Base-by-base conservation (phyloP, 305 asterid species). In the Solanum hybrid region DNA sequence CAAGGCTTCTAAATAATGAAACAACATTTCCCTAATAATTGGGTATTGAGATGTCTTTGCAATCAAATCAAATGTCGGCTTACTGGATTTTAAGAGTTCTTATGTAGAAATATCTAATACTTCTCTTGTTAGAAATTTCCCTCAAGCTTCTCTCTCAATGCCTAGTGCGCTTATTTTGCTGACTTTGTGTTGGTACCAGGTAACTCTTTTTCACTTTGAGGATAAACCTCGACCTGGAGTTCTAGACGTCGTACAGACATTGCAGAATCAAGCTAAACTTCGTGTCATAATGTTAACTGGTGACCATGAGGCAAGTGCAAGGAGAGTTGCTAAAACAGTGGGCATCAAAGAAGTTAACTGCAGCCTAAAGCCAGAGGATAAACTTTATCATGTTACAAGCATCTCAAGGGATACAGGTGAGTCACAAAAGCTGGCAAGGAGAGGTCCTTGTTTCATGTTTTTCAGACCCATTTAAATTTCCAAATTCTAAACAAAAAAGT, bases 221-320 rank as follows among this genome's bases (percentile, higher is more conserved):
- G 99, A 96, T 91, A 93, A 89, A 92, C 99, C 99, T 88, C 95
- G 99, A 72, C 91, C 90, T 87, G 97, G 92, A 90, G 96, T 97
- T 88, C 76, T 88, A 75, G 96, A 98, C 86, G 98, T 96, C 72
- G 92, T 96, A 91, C 95, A 89, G 89, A 92, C 95, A 88, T 92
- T 97, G 92, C 96, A 93, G 91, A 94, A 95, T 80, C 90, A 95
- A 90, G 98, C 95, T 86, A 95, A 94, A 86, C 95, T 95, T 78
- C 97, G 95, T 76, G 98, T 97, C 40, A 93, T 98, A 93, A 97
- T 98, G 99, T 91, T 98, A 89, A 98, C 99, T 38, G 99, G 99
- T 73, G 99, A 98, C 92, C 99, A 98, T 90, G 96, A 98, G 92
- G 93, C 93, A 84, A 97, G 99, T 90, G 99, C 99, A 45, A 86